Percentiles rank a stretch among this genome's conserved stretches.
Conservation (phyloP, 768 basidiomycete species). For the Pholiota molesta region DNA sequence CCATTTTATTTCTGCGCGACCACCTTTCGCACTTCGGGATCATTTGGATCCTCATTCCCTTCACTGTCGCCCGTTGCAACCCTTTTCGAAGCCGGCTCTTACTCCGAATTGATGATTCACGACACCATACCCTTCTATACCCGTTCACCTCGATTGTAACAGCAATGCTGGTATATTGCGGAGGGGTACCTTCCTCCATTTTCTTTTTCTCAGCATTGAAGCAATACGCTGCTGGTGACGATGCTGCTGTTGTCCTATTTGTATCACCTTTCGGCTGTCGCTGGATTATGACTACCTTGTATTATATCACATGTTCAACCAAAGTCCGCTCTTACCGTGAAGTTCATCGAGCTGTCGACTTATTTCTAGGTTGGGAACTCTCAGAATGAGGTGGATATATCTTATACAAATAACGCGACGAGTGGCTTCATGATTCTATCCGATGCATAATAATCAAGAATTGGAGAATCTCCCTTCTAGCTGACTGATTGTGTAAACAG, state of each 20-base stretch:
- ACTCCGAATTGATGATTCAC: background rate
- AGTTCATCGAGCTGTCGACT: background rate
- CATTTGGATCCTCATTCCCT: constrained; percentile 3
- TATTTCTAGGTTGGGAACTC: background rate
- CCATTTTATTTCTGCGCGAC: background rate
- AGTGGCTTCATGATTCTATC: background rate
- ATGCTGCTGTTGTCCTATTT: background rate
- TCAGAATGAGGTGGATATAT: background rate
- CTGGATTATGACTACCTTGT: constrained; percentile 3
- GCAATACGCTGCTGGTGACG: background rate
- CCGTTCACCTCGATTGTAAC: background rate
- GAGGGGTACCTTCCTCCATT: background rate
- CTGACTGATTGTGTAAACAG: background rate
- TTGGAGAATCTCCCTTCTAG: background rate
- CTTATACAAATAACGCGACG: background rate
- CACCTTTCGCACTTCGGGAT: background rate
- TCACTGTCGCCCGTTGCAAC: background rate
- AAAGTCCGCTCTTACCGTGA: background rate
- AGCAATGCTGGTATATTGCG: constrained; percentile 2
- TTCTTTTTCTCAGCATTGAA: background rate
- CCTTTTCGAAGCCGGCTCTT: constrained; percentile 1
- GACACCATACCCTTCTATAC: constrained; percentile 2
- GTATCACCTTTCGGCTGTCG: background rate
- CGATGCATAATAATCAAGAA: background rate
- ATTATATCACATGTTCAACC: background rate